phyloP scores from a whole-genome alignment of 257 asterid genomes.

The Misopates orontium region DNA sequence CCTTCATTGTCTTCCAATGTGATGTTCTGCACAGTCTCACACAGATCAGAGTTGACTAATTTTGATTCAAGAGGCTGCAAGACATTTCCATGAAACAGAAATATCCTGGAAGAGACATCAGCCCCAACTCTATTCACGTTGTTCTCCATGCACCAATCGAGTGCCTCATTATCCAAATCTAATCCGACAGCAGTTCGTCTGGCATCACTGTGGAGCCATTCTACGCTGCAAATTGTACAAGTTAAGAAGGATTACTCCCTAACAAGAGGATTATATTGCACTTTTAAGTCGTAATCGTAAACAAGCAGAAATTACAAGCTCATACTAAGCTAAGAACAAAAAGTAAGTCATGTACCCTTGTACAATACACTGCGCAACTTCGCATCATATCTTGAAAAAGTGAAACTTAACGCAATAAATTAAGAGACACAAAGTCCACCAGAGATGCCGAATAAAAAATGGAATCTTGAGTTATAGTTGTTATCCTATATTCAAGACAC shows the following conservation, averaged over 20 bases:
- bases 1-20: conserved; percentile 41
- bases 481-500: background rate
- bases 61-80: conserved; percentile 73
- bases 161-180: conserved; percentile 89
- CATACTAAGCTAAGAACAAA: background rate
- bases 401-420: too few species aligned
- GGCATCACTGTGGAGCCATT: conserved; percentile 86
- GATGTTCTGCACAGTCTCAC: conserved; percentile 35
- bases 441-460: too few species aligned
- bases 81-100: conserved; percentile 86
- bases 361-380: too few species aligned
- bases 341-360: too few species aligned
- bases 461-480: too few species aligned
- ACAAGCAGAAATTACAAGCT: conserved; percentile 3
- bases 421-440: too few species aligned
- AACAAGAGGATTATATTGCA: background rate
- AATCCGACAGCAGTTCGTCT: conserved; percentile 92
- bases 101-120: conserved; percentile 63
- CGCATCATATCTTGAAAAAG: too few species aligned
- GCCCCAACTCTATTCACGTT: conserved; percentile 76
- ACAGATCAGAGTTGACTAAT: conserved; percentile 50
- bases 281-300: background rate
- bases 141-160: conserved; percentile 81
- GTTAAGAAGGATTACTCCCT: conserved; percentile 22
- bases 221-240: conserved; percentile 56